Evolutionary conservation across 2,329 filamentous ascomycete species (phyloP).

Genomic region (Hyphodiscus sp.): DNA sequence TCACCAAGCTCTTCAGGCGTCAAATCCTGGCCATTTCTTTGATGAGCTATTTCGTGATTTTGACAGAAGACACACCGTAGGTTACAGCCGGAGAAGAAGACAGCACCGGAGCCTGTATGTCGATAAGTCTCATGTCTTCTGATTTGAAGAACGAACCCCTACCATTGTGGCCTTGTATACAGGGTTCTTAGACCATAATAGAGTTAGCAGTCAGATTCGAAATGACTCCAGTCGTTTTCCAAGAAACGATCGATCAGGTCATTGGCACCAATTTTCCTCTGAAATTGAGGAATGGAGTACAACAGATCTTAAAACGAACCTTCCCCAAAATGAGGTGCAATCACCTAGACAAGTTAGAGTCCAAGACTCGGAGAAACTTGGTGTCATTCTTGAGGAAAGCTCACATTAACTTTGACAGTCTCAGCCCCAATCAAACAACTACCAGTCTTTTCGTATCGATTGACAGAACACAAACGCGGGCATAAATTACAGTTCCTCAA

Average conservation of each 20-base stretch:
- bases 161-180: constrained; percentile 75
- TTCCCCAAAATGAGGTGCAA: constrained; percentile 81
- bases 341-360: constrained; percentile 35
- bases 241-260: neutral
- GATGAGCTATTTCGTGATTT: constrained; percentile 78
- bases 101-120: constrained; percentile 51
- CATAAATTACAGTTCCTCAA: constrained; percentile 76
- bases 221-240: neutral
- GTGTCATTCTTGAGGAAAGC: neutral
- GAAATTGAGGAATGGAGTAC: neutral
- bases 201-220: neutral
- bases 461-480: constrained; percentile 69
- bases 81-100: constrained; percentile 53
- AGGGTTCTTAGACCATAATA: constrained; percentile 48
- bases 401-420: constrained; percentile 66
- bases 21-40: constrained; percentile 73
- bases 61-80: constrained; percentile 65
- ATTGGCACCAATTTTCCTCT: neutral
- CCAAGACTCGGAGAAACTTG: neutral
- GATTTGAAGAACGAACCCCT: neutral
- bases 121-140: neutral
- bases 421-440: constrained; percentile 69
- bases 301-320: constrained; percentile 35
- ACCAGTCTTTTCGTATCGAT: constrained; percentile 73
- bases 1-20: constrained; percentile 72